A percentile compares a stretch with the other conserved stretches of the same genome.
These are phyloP conservation scores for Yarrowia porcina DNA, from an alignment of 805 yeast species.

Conservation along the genomic window DNA sequence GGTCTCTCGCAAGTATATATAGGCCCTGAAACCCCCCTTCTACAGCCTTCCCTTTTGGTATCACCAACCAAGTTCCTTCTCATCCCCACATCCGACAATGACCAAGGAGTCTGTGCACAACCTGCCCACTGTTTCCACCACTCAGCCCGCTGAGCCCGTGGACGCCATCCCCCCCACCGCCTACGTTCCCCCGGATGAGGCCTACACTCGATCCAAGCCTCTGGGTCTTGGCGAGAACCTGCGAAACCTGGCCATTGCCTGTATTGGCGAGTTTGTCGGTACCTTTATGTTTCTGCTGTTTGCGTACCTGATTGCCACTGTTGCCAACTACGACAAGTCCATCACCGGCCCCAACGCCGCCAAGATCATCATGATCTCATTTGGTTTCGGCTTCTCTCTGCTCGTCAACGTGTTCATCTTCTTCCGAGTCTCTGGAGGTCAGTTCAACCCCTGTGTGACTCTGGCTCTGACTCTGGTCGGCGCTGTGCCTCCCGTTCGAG, in stretches of 20 bases:
- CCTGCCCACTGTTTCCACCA: conserved; percentile 12
- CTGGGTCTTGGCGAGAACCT: conserved; percentile 44
- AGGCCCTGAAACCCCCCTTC: background rate
- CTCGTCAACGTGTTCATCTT: conserved; percentile 67
- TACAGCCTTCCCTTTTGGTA: background rate
- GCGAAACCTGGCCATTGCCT: conserved; percentile 65
- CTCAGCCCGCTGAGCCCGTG: conserved; percentile 15
- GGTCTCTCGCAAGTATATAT: background rate
- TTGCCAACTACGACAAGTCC: conserved; percentile 58
- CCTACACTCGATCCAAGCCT: conserved; percentile 25
- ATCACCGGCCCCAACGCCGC: conserved; percentile 45
- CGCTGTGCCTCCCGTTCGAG: conserved; percentile 72
- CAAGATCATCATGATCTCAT: conserved; percentile 71
- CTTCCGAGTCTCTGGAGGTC: conserved; percentile 81
- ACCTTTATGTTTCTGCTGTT: conserved; percentile 80
- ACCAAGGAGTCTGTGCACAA: conserved; percentile 14
- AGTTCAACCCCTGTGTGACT: conserved; percentile 86
- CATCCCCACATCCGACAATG: background rate
- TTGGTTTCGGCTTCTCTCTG: conserved; percentile 85
- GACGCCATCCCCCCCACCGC: conserved; percentile 23
- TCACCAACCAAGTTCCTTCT: background rate
- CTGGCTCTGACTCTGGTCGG: conserved; percentile 66
- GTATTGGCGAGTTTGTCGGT: conserved; percentile 78
- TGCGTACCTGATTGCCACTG: conserved; percentile 79
- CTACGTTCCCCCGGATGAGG: conserved; percentile 23